A percentile compares a stretch with the other conserved stretches of the same genome.
These are phyloP conservation scores for Puccinia sorghi DNA, from an alignment of 1,284 basidiomycete genomes.

Conservation along the genomic window DNA sequence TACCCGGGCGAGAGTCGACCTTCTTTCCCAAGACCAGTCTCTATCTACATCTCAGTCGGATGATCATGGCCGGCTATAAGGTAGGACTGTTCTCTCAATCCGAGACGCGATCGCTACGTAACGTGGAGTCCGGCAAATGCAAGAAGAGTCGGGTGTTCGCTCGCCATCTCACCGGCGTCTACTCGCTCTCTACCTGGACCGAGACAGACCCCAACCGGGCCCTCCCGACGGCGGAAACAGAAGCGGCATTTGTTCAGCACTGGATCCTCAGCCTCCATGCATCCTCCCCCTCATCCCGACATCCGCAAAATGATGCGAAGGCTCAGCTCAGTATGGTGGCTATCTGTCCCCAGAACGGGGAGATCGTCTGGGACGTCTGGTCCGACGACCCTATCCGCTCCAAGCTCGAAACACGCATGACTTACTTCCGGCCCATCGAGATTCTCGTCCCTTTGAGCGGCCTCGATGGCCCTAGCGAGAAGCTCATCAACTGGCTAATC, in stretches of 20 bases:
- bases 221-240: no score
- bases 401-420: constrained; percentile 25
- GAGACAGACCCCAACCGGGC: constrained; percentile 54
- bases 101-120: constrained; percentile 57
- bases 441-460: constrained; percentile 47
- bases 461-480: constrained; percentile 54
- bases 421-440: constrained; percentile 27
- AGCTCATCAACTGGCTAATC: constrained; percentile 53
- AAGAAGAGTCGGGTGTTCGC: constrained; percentile 52
- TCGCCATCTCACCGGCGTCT: constrained; percentile 56
- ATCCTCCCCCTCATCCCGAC: not conserved
- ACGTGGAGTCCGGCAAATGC: constrained; percentile 51
- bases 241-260: not conserved
- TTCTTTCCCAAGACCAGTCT: constrained; percentile 57
- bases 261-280: constrained; percentile 42
- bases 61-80: constrained; percentile 56
- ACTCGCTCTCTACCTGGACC: constrained; percentile 58
- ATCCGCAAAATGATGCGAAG: not conserved
- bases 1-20: constrained; percentile 54
- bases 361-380: constrained; percentile 40
- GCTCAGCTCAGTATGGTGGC: constrained; percentile 27
- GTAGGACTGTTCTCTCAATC: constrained; percentile 57
- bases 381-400: constrained; percentile 24
- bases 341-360: constrained; percentile 38
- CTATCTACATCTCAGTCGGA: constrained; percentile 56